A percentile compares a stretch with the other conserved stretches of the same genome.
Evolutionary conservation across 345 rosid genomes (phyloP).

Genomic region (Sonneratia caseolaris): DNA sequence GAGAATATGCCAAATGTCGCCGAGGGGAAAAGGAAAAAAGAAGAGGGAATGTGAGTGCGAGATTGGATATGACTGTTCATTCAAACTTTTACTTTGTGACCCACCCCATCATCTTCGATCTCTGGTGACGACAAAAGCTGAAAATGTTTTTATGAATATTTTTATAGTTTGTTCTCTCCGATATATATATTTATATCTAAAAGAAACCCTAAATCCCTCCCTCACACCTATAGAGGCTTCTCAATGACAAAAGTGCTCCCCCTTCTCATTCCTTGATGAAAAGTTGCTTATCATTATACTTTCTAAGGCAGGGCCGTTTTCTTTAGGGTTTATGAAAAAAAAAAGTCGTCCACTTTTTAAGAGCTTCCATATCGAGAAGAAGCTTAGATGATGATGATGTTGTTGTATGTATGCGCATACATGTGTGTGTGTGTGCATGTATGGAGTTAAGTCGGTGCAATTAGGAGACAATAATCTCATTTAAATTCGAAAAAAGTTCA

Average conservation of each 20-base stretch:
- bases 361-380: conserved; percentile 34
- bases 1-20: conserved; percentile 6
- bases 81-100: conserved; percentile 11
- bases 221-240: conserved; percentile 46
- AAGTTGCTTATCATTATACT: conserved; percentile 44
- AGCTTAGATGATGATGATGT: conserved; percentile 19
- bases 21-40: background rate
- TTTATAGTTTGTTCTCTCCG: conserved; percentile 11
- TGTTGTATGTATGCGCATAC: background rate
- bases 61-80: conserved; percentile 2
- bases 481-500: too few species aligned
- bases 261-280: conserved; percentile 27
- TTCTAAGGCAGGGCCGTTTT: conserved; percentile 12
- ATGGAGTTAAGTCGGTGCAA: background rate
- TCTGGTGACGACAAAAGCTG: conserved; percentile 29
- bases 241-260: conserved; percentile 42
- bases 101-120: conserved; percentile 16
- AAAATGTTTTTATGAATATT: conserved; percentile 15
- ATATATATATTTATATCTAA: background rate
- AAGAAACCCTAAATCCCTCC: conserved; percentile 18
- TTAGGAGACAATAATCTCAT: too few species aligned
- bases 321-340: conserved; percentile 9
- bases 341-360: conserved; percentile 27
- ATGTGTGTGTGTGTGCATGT: background rate
- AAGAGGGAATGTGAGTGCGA: background rate